Conservation (phyloP, 2,329 filamentous ascomycete genomes). For the Akanthomyces lecanii region DNA sequence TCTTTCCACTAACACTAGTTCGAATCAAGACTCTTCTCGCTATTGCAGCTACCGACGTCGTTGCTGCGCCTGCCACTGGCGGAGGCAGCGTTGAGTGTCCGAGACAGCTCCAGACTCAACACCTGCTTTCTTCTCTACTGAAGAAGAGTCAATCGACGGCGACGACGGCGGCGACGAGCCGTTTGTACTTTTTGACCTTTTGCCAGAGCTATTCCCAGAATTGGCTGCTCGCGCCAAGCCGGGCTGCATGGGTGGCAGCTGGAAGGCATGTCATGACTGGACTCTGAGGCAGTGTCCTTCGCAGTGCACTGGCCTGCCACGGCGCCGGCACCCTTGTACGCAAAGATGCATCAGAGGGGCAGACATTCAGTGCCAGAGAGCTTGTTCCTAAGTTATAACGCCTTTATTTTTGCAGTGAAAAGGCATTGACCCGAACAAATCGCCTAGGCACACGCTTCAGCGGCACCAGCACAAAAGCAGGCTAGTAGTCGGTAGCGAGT, state of each 20-base stretch:
- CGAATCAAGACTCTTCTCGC: not conserved
- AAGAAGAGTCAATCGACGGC: not conserved
- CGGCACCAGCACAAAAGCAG: not conserved
- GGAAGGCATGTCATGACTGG: conserved; percentile 6
- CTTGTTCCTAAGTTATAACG: not conserved
- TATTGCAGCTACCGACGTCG: not conserved
- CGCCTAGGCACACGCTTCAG: not conserved
- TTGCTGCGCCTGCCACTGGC: not conserved
- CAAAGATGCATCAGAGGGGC: not conserved
- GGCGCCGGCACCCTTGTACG: conserved; percentile 37
- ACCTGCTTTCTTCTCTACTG: not conserved
- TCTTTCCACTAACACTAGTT: not conserved
- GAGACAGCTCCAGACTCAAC: not conserved
- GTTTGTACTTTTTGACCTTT: not conserved
- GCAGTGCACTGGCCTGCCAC: not conserved
- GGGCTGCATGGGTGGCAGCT: conserved; percentile 8
- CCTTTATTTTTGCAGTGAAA: too few relatives aligned
- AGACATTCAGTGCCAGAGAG: not conserved
- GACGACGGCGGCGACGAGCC: not conserved
- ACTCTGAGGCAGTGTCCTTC: conserved; percentile 2
- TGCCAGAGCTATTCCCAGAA: not conserved
- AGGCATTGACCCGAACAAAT: not conserved
- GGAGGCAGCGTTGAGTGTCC: not conserved
- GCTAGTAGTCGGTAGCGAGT: not conserved
- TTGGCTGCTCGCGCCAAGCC: not conserved